Evolutionary conservation across 371 early-diverging fungal species (phyloP).

Genomic region (Capillidium rhysosporum): DNA sequence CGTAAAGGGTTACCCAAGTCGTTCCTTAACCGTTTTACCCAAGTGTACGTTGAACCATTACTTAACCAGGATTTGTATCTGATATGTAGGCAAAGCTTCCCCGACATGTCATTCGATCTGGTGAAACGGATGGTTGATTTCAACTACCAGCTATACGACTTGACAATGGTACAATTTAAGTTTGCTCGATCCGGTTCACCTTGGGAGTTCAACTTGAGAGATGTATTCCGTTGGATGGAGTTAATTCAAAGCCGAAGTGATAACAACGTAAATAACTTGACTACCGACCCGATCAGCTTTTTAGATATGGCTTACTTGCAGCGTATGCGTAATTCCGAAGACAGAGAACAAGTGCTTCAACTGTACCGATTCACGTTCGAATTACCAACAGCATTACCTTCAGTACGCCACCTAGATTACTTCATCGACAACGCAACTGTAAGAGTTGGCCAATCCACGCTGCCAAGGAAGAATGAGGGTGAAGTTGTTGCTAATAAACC

Average conservation of each 20-base stretch:
- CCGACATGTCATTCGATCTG: conserved; percentile 23
- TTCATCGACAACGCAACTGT: conserved; percentile 10
- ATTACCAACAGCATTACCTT: conserved; percentile 12
- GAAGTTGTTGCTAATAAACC: conserved; percentile 21
- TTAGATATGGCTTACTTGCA: conserved; percentile 67
- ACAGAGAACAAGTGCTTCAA: conserved; percentile 41
- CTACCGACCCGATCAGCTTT: conserved; percentile 41
- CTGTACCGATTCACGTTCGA: conserved; percentile 46
- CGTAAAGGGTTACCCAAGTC: conserved; percentile 94
- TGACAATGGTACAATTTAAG: conserved; percentile 50
- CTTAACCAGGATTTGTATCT: conserved; percentile 67
- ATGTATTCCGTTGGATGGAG: conserved; percentile 89
- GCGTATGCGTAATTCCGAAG: conserved; percentile 67
- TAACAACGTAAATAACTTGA: conserved; percentile 5
- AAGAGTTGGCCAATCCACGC: conserved; percentile 44
- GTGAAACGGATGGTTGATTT: conserved; percentile 66
- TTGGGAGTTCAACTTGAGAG: conserved; percentile 97
- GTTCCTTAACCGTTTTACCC: conserved; percentile 83
- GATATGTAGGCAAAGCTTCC: conserved; percentile 39
- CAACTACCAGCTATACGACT: conserved; percentile 64
- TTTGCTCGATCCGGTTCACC: conserved; percentile 83
- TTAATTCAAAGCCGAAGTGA: conserved; percentile 28
- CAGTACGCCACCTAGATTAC: conserved; percentile 17
- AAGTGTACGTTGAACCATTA: conserved; percentile 83
- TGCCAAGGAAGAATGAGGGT: conserved; percentile 21